phyloP scores from a whole-genome alignment of 352 stramenopile genomes.

The Phytophthora boehmeriae region DNA sequence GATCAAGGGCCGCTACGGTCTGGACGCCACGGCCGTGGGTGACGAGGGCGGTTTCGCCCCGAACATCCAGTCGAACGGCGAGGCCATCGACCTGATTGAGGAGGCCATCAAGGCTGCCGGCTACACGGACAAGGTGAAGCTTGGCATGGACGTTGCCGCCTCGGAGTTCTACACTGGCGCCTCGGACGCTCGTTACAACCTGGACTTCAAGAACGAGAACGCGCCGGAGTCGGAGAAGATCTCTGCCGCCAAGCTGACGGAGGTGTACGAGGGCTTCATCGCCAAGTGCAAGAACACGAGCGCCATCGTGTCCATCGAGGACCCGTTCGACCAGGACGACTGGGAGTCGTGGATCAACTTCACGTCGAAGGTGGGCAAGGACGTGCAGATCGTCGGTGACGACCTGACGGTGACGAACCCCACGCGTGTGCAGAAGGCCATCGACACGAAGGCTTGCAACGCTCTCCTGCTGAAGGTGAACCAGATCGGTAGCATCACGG shows the following conservation, averaged over 20 bases:
- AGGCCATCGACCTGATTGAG: constrained; percentile 97
- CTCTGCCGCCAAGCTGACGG: constrained; percentile 94
- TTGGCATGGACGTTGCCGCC: constrained; percentile 98
- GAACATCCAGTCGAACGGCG: constrained; percentile 96
- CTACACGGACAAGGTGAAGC: constrained; percentile 96
- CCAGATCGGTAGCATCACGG: constrained; percentile 99
- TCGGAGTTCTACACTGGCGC: constrained; percentile 97
- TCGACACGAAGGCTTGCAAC: constrained; percentile 95
- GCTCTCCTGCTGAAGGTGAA: constrained; percentile 99
- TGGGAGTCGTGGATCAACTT: constrained; percentile 98
- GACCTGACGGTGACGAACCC: constrained; percentile 99
- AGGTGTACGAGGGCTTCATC: constrained; percentile 95
- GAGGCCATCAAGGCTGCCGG: constrained; percentile 96
- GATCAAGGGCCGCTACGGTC: constrained; percentile 98
- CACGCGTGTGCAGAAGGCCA: constrained; percentile 95
- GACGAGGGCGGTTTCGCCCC: constrained; percentile 99
- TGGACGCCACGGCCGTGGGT: constrained; percentile 98
- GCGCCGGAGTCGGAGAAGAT: constrained; percentile 89
- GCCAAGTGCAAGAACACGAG: constrained; percentile 89
- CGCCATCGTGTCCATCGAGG: constrained; percentile 98
- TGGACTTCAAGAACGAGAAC: constrained; percentile 98
- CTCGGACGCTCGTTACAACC: constrained; percentile 96
- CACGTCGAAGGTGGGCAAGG: constrained; percentile 79
- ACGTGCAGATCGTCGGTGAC: constrained; percentile 99
- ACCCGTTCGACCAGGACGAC: constrained; percentile 99